A percentile compares a stretch with the other conserved stretches of the same genome.
Conservation (phyloP, 176 grass and related monocot genomes). For the Guadua angustifolia region DNA sequence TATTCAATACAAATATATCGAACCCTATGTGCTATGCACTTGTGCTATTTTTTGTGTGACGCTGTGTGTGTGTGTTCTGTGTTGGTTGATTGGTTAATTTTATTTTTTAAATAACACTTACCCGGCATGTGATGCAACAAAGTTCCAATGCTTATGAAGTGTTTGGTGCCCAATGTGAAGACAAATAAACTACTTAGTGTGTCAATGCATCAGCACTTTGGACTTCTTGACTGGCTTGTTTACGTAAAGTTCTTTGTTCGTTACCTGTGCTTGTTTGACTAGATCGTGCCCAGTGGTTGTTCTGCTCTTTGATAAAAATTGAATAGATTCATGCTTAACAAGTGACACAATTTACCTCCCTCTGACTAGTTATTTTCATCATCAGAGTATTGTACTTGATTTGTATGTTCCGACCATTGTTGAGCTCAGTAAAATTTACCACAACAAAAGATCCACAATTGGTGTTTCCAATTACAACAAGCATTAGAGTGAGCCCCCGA, state of each 20-base stretch:
- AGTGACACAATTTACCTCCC: neutral
- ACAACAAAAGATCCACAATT: neutral
- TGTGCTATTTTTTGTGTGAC: slow-evolving; percentile 22
- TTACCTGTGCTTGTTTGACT: neutral
- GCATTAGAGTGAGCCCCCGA: neutral
- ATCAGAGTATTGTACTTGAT: slow-evolving; percentile 2
- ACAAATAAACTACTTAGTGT: neutral
- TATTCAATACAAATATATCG: slow-evolving; percentile 9
- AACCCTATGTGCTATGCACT: slow-evolving; percentile 1
- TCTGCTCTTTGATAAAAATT: neutral
- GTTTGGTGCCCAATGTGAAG: slow-evolving; percentile 1
- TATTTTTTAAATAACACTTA: slow-evolving; percentile 5
- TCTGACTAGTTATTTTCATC: slow-evolving; percentile 33
- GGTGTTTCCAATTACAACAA: neutral
- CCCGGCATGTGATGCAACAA: neutral
- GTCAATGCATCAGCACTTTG: neutral
- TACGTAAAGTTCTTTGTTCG: too few species aligned
- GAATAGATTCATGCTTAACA: too few species aligned
- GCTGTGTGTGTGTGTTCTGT: neutral
- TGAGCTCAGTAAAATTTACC: slow-evolving; percentile 9
- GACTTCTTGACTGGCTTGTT: neutral
- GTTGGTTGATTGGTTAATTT: slow-evolving; percentile 27
- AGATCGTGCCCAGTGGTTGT: neutral
- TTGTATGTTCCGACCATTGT: neutral
- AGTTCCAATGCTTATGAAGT: slow-evolving; percentile 7